phyloP scores from a whole-genome alignment of 306 rosid species.

The Trifolium dubium region DNA sequence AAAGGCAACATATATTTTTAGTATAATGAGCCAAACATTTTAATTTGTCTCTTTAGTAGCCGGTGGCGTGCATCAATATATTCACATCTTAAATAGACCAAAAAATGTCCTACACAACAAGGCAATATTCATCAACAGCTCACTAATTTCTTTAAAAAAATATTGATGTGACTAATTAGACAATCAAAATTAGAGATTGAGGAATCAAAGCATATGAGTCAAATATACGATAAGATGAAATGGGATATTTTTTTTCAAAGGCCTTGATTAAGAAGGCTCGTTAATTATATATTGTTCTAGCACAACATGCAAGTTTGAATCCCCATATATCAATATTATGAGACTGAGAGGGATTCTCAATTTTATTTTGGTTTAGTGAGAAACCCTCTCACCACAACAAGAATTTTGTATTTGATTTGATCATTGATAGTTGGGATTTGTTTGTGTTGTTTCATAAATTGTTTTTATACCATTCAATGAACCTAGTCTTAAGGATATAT shows the following conservation, averaged over 20 bases:
- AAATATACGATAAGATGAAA: neutral
- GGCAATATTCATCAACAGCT: neutral
- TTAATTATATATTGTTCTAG: too few species aligned
- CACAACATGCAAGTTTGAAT: too few species aligned
- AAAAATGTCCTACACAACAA: neutral
- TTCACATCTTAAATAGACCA: neutral
- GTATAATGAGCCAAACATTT: neutral
- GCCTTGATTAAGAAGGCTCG: neutral
- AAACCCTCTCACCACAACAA: neutral
- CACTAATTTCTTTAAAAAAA: neutral
- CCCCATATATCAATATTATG: neutral
- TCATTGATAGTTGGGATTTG: neutral
- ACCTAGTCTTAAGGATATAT: neutral
- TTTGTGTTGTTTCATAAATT: neutral
- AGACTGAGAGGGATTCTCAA: neutral
- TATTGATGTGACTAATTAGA: neutral
- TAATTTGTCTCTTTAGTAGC: neutral
- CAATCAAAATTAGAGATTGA: neutral
- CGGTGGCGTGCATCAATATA: neutral
- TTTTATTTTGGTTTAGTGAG: neutral
- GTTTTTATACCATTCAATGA: neutral
- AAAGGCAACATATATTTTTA: neutral
- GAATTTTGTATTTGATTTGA: too few species aligned
- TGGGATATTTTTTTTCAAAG: neutral
- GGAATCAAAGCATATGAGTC: neutral